Evolutionary conservation across 2,329 filamentous ascomycete genomes (phyloP), one percentile per base, ranked within the genome.

Genomic region (Pseudopyricularia javanii): DNA sequence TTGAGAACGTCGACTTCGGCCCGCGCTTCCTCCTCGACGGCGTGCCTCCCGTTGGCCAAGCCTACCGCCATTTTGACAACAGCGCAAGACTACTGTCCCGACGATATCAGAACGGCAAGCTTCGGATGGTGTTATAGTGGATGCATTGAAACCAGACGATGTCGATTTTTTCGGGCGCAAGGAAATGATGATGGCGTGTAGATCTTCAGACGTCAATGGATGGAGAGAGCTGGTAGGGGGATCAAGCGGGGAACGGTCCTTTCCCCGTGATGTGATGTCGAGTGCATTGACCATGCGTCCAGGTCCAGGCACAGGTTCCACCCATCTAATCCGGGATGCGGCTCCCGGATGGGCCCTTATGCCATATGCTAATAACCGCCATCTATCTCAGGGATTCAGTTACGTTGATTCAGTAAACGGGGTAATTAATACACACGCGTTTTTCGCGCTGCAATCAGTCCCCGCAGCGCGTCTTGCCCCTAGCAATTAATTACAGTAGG

Each of bases 1-100:
- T 83, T 85, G 49, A 86, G 72, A 30, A 86, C 82, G 59, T 86
- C 82, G 53, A 86, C 82, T 65, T 86, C 82, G 47, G 82, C 82
- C 54, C 80, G 74, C 47, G 82, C 80, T 68, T 86, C 82, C 64
- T 86, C 82, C 61, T 86, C 82, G 51, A 76, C 70, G 32, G 76
- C 73, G 61, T 77, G 74, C 53, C 73, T 70, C 56, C 64, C 66
- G 52, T 66, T 70, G 56, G 63, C 64, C 51, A 75, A 59, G 55
- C 75, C 75, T 57, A 78, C 72, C 54, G 76, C 74, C 78, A 81
- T 80, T 17, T 58, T 17, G 47, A 26, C 17, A 26, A 43, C 17
- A 43, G n/a, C 33, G 49, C n/a, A n/a, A n/a, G 35, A 33, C 37
- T 40, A 20, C 15, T 49, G 35, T 47, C 20, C 17, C 20, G 9